phyloP scores from a whole-genome alignment of 2,329 filamentous ascomycete species.

The Plenodomus lindquistii region DNA sequence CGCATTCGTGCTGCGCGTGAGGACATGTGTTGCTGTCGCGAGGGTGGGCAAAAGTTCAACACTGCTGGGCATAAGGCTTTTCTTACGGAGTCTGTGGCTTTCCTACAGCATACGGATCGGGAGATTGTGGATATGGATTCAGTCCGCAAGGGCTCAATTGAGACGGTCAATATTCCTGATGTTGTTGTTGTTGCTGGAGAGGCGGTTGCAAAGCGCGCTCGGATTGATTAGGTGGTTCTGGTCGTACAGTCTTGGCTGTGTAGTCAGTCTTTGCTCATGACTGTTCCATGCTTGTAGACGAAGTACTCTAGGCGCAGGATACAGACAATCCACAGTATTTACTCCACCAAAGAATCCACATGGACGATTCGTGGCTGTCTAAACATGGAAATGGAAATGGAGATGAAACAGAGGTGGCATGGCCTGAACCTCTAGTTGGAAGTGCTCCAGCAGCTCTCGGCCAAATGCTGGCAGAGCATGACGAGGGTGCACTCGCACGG shows the following conservation, averaged over 20 bases:
- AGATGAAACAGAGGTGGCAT: no score
- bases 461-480: neutral
- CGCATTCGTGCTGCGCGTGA: conserved; percentile 52
- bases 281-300: no score
- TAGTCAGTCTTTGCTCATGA: no score
- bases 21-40: conserved; percentile 44
- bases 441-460: no score
- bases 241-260: no score
- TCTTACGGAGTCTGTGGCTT: conserved; percentile 37
- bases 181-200: conserved; percentile 17
- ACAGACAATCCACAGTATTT: no score
- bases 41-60: conserved; percentile 37
- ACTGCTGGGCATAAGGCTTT: conserved; percentile 42
- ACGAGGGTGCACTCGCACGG: neutral
- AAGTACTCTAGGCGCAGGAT: no score
- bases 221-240: no score
- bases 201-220: neutral
- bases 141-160: conserved; percentile 33
- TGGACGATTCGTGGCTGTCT: no score
- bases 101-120: conserved; percentile 38
- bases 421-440: no score
- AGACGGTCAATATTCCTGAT: conserved; percentile 30
- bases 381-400: no score
- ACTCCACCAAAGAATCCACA: no score
- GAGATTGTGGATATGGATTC: conserved; percentile 40